phyloP scores from a whole-genome alignment of 1,284 basidiomycete genomes.

The Pyrrhoderma lamaoense region DNA sequence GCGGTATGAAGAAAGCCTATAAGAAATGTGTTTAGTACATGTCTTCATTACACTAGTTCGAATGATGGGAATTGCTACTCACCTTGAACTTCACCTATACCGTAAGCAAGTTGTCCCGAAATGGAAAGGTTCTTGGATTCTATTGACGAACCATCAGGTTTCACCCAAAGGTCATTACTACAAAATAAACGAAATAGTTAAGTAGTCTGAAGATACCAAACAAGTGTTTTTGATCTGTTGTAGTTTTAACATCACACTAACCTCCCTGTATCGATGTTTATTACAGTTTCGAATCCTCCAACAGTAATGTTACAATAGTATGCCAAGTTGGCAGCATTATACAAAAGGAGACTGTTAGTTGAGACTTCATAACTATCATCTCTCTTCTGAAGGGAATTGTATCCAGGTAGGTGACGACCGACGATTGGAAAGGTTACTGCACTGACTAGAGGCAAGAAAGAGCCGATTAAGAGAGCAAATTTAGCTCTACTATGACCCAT shows the following conservation, averaged over 20 bases:
- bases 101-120: neutral
- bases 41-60: no score
- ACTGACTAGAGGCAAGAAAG: no score
- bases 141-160: neutral
- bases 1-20: conserved; percentile 48
- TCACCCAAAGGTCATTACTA: conserved; percentile 13
- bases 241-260: neutral
- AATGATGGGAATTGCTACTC: neutral
- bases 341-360: no score
- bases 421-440: no score
- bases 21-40: no score
- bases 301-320: conserved; percentile 40
- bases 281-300: conserved; percentile 5
- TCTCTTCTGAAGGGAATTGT: no score
- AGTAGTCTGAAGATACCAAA: conserved; percentile 1
- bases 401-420: no score
- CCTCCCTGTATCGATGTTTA: conserved; percentile 14
- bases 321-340: conserved; percentile 27
- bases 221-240: neutral
- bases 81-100: neutral
- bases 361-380: no score
- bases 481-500: no score
- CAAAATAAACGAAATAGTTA: neutral
- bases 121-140: conserved; percentile 7
- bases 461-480: no score